Conservation (phyloP, 2,329 filamentous ascomycete species). For the Sarocladium oryzae region DNA sequence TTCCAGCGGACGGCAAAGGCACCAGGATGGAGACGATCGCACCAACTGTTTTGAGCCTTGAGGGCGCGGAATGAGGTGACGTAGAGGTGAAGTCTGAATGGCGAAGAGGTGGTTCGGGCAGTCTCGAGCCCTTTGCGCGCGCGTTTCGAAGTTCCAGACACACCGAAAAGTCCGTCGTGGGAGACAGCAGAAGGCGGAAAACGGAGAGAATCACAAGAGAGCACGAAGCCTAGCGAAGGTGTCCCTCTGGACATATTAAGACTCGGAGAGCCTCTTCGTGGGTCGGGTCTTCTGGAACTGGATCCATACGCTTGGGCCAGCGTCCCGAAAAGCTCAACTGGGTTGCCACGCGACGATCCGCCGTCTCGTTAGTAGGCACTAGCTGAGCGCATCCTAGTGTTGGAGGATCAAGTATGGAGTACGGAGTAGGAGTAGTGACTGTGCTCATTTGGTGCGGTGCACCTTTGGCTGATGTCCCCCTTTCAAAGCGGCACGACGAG, state of each 20-base stretch:
- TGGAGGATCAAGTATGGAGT: too few species aligned
- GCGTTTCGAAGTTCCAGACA: slow-evolving; percentile 1
- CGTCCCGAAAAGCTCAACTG: background rate
- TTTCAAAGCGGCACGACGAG: too few species aligned
- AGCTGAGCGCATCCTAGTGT: too few species aligned
- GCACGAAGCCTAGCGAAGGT: background rate
- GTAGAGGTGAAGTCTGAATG: background rate
- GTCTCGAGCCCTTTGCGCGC: background rate
- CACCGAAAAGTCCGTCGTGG: background rate
- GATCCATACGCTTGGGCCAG: background rate
- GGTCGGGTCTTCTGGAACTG: background rate
- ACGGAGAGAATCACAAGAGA: background rate
- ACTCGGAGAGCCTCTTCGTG: background rate
- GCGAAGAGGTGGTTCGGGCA: background rate
- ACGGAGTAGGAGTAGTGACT: too few species aligned
- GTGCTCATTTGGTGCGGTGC: too few species aligned
- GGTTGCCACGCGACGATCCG: slow-evolving; percentile 8
- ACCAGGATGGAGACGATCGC: too few species aligned
- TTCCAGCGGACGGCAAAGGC: slow-evolving; percentile 1
- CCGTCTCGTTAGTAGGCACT: background rate
- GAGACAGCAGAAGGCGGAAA: background rate
- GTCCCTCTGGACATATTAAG: too few species aligned
- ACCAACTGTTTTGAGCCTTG: too few species aligned
- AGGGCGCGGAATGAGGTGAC: too few species aligned
- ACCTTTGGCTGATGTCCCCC: too few species aligned